Conservation (phyloP, 805 yeast genomes). For the Babjeviella inositovora region DNA sequence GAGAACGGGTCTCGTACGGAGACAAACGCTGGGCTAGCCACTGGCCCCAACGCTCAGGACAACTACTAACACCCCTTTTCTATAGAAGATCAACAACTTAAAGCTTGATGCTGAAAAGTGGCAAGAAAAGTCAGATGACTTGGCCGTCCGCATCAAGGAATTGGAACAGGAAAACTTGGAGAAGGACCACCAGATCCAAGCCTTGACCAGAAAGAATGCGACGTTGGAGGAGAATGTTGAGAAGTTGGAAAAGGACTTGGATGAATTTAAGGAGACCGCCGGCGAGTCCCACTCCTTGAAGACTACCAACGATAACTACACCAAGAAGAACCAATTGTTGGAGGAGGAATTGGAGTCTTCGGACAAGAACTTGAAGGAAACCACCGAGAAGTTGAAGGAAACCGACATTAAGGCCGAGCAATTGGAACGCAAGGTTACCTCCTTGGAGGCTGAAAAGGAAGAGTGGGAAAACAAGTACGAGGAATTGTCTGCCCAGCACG, state of each 20-base stretch:
- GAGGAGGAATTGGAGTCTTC: constrained; percentile 87
- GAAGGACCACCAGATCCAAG: constrained; percentile 89
- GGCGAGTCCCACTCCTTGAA: constrained; percentile 84
- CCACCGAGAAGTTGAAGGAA: constrained; percentile 87
- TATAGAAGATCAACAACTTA: constrained; percentile 70
- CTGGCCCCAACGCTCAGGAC: background rate
- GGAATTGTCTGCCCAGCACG: constrained; percentile 70
- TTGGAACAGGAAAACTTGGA: constrained; percentile 85
- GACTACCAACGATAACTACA: constrained; percentile 77
- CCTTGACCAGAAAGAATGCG: constrained; percentile 84
- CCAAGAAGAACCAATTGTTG: constrained; percentile 76
- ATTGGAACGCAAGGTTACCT: constrained; percentile 83
- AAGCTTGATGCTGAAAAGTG: constrained; percentile 93
- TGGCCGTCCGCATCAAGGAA: constrained; percentile 63
- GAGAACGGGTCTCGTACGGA: background rate
- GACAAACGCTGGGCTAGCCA: background rate
- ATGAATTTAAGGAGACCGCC: constrained; percentile 70
- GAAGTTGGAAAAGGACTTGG: constrained; percentile 56
- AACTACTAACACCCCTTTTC: constrained; percentile 1
- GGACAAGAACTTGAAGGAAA: constrained; percentile 81
- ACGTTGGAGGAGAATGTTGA: constrained; percentile 75
- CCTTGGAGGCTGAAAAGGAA: constrained; percentile 85
- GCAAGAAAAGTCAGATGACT: constrained; percentile 93
- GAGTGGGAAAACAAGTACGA: constrained; percentile 84
- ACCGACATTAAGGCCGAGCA: constrained; percentile 94